These are phyloP conservation scores for Aspergillus fischeri DNA, from an alignment of 2,329 filamentous ascomycete genomes.

Conservation along the genomic window DNA sequence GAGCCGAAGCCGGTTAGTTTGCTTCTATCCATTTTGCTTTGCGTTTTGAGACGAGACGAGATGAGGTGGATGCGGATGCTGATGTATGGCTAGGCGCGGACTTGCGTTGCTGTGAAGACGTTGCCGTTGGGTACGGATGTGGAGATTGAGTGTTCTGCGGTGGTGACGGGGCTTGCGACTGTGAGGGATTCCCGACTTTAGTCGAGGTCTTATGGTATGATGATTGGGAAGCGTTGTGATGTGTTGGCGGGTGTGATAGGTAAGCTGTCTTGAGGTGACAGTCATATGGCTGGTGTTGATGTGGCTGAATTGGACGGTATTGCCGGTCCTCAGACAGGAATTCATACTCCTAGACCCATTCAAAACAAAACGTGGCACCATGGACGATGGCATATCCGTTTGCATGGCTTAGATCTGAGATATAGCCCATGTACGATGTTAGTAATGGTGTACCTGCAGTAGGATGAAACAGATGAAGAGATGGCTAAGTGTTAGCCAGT, in stretches of 20 bases:
- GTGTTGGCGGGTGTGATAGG: neutral
- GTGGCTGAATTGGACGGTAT: too few relatives aligned
- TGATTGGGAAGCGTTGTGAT: neutral
- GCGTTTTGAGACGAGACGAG: neutral
- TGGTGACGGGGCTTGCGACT: constrained; percentile 19
- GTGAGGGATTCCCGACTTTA: constrained; percentile 17
- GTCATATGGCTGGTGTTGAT: too few relatives aligned
- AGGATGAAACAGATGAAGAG: too few relatives aligned
- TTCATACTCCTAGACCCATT: too few relatives aligned
- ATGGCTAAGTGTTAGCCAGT: too few relatives aligned
- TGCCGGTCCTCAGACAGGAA: too few relatives aligned
- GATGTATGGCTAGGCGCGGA: constrained; percentile 21
- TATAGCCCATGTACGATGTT: too few relatives aligned
- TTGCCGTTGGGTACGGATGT: constrained; percentile 50
- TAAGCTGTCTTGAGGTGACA: neutral
- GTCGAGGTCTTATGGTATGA: constrained; percentile 7
- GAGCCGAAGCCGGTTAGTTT: constrained; percentile 25
- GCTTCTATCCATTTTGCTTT: neutral
- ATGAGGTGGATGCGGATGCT: neutral
- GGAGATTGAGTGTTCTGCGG: constrained; percentile 51
- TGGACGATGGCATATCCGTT: too few relatives aligned
- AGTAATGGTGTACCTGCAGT: too few relatives aligned
- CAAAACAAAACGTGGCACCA: too few relatives aligned
- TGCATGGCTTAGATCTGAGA: too few relatives aligned
- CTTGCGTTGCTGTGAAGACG: constrained; percentile 50